Base-by-base conservation (phyloP, 2,329 filamentous ascomycete species). In the Arthrinium phaeospermum region DNA sequence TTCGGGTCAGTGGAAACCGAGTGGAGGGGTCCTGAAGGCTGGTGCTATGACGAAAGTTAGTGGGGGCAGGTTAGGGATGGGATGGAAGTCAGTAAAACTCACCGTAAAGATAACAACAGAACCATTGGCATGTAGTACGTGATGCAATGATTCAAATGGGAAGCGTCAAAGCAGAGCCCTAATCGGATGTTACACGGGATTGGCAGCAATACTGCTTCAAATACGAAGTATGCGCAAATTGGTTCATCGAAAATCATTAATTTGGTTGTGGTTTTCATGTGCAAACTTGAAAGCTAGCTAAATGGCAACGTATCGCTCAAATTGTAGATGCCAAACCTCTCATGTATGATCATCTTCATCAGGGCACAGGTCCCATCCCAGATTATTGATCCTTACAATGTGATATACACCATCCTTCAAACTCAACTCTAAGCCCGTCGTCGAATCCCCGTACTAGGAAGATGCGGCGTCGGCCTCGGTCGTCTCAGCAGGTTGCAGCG, bases 401-500 rank as follows among this genome's bases (percentile, higher is more conserved):
- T n/a, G 46, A n/a, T n/a, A 22, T 10, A 8, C 6, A 4, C 22
- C 19, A n/a, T 49, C 46, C 46, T n/a, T 22, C 8, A 8, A 49
- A 49, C 46, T 49, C n/a, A 22, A n/a, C 46, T 49, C 19, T n/a
- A 10, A n/a, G 46, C 46, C 46, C 46, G 46, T 10, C 46, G 10
- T 49, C 46, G 8, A 3, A 49, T 12, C 46, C 22, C 7, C 53
- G 22, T 4, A 10, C 57, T 64, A 41, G 37, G 19, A 13, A 41
- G 34, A 64, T 41, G 16, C 14, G 13, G 69, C 44, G 16, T 37
- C 19, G 12, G 69, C 64, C 45, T 74, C 73, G 47, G 78, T 75
- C 22, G 74, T 71, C 57, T 80, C 80, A 4, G 82, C 79, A 14
- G 80, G 78, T 68, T 82, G 77, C 81, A 85, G 77, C 80, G 84